phyloP scores from a whole-genome alignment of 2,329 filamentous ascomycete genomes.

The Scolecobasidium constrictum region DNA sequence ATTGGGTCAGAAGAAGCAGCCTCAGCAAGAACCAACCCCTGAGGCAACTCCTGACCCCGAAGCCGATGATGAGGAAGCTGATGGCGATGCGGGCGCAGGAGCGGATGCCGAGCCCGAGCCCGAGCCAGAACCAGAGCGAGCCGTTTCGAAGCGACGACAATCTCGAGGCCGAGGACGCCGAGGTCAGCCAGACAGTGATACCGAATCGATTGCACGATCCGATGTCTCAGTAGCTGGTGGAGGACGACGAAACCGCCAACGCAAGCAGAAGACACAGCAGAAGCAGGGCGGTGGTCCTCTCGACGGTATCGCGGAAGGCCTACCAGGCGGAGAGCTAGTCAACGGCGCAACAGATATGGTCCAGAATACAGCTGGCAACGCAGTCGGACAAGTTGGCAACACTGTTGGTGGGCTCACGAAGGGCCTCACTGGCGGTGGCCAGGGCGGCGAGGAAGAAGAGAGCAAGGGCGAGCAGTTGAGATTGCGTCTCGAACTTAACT shows the following conservation, averaged over 20 bases:
- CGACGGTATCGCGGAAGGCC: slow-evolving; percentile 50
- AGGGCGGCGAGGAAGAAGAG: slow-evolving; percentile 6
- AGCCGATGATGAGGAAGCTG: slow-evolving; percentile 12
- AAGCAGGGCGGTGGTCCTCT: slow-evolving; percentile 55
- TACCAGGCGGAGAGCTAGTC: slow-evolving; percentile 41
- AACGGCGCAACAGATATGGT: slow-evolving; percentile 45
- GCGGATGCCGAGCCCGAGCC: slow-evolving; percentile 31
- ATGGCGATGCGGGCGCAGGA: slow-evolving; percentile 27
- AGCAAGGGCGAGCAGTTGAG: slow-evolving; percentile 40
- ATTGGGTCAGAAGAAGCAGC: slow-evolving; percentile 34
- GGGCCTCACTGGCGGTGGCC: slow-evolving; percentile 23
- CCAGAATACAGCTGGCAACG: slow-evolving; percentile 40
- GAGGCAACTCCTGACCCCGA: slow-evolving; percentile 31
- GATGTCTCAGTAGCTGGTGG: slow-evolving; percentile 43
- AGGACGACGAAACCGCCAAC: slow-evolving; percentile 43
- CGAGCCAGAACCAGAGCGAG: slow-evolving; percentile 32
- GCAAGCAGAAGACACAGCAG: slow-evolving; percentile 36
- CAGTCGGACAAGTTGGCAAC: slow-evolving; percentile 26
- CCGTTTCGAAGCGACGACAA: slow-evolving; percentile 34
- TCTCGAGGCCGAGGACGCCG: slow-evolving; percentile 38
- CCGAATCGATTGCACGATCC: slow-evolving; percentile 42
- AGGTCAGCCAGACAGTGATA: slow-evolving; percentile 33
- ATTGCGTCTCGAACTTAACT: slow-evolving; percentile 47
- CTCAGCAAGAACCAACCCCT: slow-evolving; percentile 37
- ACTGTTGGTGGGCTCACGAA: slow-evolving; percentile 35